phyloP scores from a whole-genome alignment of 495 filamentous ascomycete species.

The Hypoxylon fuscum region DNA sequence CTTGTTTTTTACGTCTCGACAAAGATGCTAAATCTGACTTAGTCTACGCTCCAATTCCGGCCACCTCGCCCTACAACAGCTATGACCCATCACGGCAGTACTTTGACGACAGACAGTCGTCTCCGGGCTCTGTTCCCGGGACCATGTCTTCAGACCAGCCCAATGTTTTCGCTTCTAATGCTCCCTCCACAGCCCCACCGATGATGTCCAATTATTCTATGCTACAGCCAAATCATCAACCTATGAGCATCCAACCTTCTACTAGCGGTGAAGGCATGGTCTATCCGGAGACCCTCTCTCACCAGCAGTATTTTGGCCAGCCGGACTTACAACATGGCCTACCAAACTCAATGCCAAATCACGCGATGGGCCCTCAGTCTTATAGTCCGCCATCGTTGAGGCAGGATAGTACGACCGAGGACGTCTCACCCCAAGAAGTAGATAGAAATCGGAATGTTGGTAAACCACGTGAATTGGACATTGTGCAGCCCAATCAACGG shows the following conservation, averaged over 20 bases:
- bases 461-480: slow-evolving; percentile 40
- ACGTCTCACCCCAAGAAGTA: slow-evolving; percentile 18
- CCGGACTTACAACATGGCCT: slow-evolving; percentile 32
- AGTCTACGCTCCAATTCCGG: slow-evolving; percentile 46
- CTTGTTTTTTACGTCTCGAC: slow-evolving; percentile 5
- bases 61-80: slow-evolving; percentile 47
- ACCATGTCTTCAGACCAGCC: slow-evolving; percentile 40
- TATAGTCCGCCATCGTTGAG: slow-evolving; percentile 16
- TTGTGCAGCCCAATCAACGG: slow-evolving; percentile 41
- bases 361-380: slow-evolving; percentile 27
- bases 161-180: slow-evolving; percentile 44
- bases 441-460: slow-evolving; percentile 24
- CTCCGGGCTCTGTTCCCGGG: slow-evolving; percentile 41
- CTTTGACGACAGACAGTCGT: slow-evolving; percentile 40
- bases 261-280: slow-evolving; percentile 55
- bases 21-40: slow-evolving; percentile 39
- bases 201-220: slow-evolving; percentile 52
- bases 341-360: slow-evolving; percentile 32
- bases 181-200: slow-evolving; percentile 42
- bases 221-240: slow-evolving; percentile 49
- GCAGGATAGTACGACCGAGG: slow-evolving; percentile 29
- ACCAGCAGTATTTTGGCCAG: slow-evolving; percentile 41
- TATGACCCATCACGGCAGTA: slow-evolving; percentile 45
- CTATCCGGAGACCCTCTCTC: slow-evolving; percentile 48
- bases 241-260: slow-evolving; percentile 48